phyloP scores from a whole-genome alignment of 2,329 filamentous ascomycete genomes.

The Pleurostoma richardsiae region DNA sequence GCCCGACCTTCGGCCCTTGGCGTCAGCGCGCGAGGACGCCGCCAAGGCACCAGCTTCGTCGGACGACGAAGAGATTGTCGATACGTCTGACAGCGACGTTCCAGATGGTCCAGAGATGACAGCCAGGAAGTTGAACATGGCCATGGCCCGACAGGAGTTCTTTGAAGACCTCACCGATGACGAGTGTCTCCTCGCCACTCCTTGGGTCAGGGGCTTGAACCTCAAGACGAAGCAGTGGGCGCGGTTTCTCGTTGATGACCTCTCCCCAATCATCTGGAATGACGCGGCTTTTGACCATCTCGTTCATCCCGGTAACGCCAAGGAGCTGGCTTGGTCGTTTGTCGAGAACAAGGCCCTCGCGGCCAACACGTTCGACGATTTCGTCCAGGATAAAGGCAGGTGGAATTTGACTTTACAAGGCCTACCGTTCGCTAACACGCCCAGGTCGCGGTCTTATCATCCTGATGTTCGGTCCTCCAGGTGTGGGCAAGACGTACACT shows the following conservation, averaged over 20 bases:
- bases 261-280: slow-evolving; percentile 25
- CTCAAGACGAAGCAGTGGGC: slow-evolving; percentile 28
- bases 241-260: slow-evolving; percentile 16
- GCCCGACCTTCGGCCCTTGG: slow-evolving; percentile 16
- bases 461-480: slow-evolving; percentile 28
- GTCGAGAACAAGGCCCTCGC: slow-evolving; percentile 26
- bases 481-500: slow-evolving; percentile 32
- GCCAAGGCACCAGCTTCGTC: slow-evolving; percentile 2
- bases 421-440: neutral
- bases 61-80: neutral
- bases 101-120: neutral
- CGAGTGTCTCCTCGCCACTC: slow-evolving; percentile 25
- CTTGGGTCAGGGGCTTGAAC: slow-evolving; percentile 31
- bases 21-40: neutral
- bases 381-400: slow-evolving; percentile 25
- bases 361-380: slow-evolving; percentile 23
- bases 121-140: neutral
- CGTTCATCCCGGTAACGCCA: slow-evolving; percentile 27
- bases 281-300: slow-evolving; percentile 28
- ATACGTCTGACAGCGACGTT: slow-evolving; percentile 2
- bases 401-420: neutral
- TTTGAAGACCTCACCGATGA: slow-evolving; percentile 23
- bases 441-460: slow-evolving; percentile 22
- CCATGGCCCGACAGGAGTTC: slow-evolving; percentile 11
- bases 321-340: slow-evolving; percentile 31